Percentiles rank a stretch among this genome's conserved stretches.
Evolutionary conservation across 2,329 filamentous ascomycete genomes (phyloP).

Genomic region (Aspergillus brasiliensis): DNA sequence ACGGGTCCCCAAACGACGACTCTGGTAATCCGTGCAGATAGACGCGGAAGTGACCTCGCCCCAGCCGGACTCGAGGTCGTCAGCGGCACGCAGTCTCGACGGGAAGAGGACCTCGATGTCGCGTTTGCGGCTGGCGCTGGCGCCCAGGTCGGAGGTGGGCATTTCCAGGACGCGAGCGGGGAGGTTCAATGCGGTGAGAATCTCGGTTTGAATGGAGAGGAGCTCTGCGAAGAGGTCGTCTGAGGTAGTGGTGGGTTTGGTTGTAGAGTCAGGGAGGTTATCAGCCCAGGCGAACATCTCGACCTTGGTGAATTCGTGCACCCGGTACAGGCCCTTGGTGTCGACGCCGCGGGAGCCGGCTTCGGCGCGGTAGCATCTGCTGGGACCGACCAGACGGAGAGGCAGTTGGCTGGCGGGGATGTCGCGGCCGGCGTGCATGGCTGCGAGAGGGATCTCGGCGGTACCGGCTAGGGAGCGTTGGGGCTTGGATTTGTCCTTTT

Average conservation of each 20-base stretch:
- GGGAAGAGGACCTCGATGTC: conserved; percentile 97
- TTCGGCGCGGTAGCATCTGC: conserved; percentile 93
- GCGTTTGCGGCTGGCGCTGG: conserved; percentile 80
- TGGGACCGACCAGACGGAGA: conserved; percentile 77
- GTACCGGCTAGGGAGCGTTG: conserved; percentile 80
- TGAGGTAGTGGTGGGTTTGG: conserved; percentile 27
- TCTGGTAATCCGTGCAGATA: conserved; percentile 94
- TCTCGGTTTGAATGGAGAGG: conserved; percentile 81
- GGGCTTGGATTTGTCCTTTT: conserved; percentile 66
- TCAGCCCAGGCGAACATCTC: conserved; percentile 93
- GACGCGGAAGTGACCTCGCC: conserved; percentile 91
- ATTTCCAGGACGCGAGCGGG: conserved; percentile 90
- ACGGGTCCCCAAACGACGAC: conserved; percentile 75
- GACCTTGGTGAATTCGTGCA: conserved; percentile 98
- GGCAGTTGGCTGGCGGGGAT: conserved; percentile 70
- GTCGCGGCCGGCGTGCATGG: conserved; percentile 76
- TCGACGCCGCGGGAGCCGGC: conserved; percentile 86
- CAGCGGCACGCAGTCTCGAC: conserved; percentile 56
- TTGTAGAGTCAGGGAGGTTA: conserved; percentile 48
- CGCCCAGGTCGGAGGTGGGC: conserved; percentile 85
- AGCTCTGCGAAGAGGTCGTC: conserved; percentile 75
- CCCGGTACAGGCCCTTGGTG: conserved; percentile 92
- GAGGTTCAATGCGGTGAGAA: conserved; percentile 74
- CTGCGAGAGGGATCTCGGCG: conserved; percentile 91
- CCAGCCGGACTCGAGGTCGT: conserved; percentile 67